Percentiles rank a stretch among this genome's conserved stretches.
These are phyloP conservation scores for Boletus bicolor DNA, from an alignment of 768 basidiomycete species.

Conservation along the genomic window DNA sequence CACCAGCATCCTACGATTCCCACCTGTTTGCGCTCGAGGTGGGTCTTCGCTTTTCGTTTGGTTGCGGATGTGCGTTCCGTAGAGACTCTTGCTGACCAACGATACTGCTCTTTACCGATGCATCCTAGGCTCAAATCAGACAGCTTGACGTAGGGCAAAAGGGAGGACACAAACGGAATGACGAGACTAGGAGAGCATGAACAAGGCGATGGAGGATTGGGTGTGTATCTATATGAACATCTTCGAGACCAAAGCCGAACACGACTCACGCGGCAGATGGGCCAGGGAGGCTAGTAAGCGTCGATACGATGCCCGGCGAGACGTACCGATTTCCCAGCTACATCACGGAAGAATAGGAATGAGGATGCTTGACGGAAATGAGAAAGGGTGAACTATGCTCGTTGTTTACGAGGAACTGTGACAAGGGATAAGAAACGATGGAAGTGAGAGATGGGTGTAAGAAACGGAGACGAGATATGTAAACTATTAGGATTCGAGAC, in stretches of 20 bases:
- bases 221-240: neutral
- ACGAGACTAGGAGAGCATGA: neutral
- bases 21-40: slow-evolving; percentile 80
- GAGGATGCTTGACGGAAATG: too few species aligned
- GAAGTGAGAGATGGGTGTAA: too few species aligned
- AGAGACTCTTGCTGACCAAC: neutral
- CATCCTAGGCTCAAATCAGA: slow-evolving; percentile 9
- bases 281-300: neutral
- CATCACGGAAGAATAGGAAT: too few species aligned
- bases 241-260: neutral
- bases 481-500: too few species aligned
- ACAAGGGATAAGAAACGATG: too few species aligned
- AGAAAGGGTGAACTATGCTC: too few species aligned
- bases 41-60: slow-evolving; percentile 10
- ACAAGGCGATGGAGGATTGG: neutral
- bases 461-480: too few species aligned
- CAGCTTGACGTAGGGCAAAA: slow-evolving; percentile 4
- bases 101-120: neutral
- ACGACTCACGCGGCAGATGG: too few species aligned
- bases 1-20: slow-evolving; percentile 69
- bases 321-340: too few species aligned
- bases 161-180: neutral
- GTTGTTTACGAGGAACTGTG: too few species aligned
- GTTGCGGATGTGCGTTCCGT: neutral
- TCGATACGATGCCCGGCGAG: too few species aligned